phyloP scores from a whole-genome alignment of 192 early-diverging fungal genomes.

The Coemansia sp. region DNA sequence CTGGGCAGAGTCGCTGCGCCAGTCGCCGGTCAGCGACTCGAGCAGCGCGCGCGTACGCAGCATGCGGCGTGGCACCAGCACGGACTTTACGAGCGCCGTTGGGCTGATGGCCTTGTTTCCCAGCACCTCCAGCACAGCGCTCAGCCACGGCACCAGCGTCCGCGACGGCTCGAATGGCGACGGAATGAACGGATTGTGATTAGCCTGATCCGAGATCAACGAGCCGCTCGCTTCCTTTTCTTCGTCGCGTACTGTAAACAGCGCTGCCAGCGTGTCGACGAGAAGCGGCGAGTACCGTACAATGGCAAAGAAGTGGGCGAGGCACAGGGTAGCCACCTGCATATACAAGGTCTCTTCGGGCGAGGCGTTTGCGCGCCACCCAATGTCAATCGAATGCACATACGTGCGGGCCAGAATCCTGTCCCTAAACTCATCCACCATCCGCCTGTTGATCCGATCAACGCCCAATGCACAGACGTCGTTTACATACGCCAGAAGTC shows the following conservation, averaged over 20 bases:
- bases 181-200: slow-evolving; percentile 31
- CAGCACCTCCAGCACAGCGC: slow-evolving; percentile 31
- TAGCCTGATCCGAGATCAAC: no score
- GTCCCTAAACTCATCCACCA: slow-evolving; percentile 26
- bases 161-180: slow-evolving; percentile 36
- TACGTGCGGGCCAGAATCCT: slow-evolving; percentile 35
- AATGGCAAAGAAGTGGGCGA: slow-evolving; percentile 49
- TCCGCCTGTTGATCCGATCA: slow-evolving; percentile 54
- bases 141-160: slow-evolving; percentile 47
- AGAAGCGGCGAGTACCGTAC: slow-evolving; percentile 44
- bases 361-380: slow-evolving; percentile 23
- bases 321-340: slow-evolving; percentile 46
- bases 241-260: slow-evolving; percentile 19
- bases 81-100: slow-evolving; percentile 34
- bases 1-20: slow-evolving; percentile 24
- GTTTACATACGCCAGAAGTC: slow-evolving; percentile 62
- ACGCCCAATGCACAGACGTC: slow-evolving; percentile 58
- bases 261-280: slow-evolving; percentile 27
- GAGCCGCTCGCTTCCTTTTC: no score
- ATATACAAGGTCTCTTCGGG: slow-evolving; percentile 44
- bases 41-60: slow-evolving; percentile 45
- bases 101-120: slow-evolving; percentile 53
- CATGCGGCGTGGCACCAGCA: slow-evolving; percentile 47
- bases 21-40: slow-evolving; percentile 35
- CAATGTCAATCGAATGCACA: slow-evolving; percentile 30